Conservation (phyloP, 1,284 basidiomycete genomes). For the Cutaneotrichosporon sp. region DNA sequence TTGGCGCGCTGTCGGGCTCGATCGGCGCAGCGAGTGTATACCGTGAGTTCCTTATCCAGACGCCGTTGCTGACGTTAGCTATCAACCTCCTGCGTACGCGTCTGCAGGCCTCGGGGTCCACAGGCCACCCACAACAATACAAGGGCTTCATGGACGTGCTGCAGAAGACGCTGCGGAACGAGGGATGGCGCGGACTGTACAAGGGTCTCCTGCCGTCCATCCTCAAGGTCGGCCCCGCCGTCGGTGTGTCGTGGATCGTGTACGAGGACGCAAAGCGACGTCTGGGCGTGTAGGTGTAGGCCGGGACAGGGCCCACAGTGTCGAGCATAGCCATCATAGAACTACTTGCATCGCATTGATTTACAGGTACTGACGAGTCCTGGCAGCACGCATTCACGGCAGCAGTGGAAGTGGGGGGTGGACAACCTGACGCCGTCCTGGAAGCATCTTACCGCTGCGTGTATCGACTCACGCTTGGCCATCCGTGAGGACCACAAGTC, state of each 20-base stretch:
- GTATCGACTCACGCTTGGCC: no score
- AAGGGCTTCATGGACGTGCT: slow-evolving; percentile 82
- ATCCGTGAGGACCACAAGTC: no score
- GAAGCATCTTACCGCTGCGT: no score
- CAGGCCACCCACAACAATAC: slow-evolving; percentile 84
- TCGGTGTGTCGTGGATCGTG: slow-evolving; percentile 90
- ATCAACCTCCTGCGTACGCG: slow-evolving; percentile 90
- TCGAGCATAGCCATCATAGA: slow-evolving; percentile 12
- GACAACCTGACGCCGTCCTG: no score
- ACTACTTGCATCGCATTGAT: slow-evolving; percentile 10
- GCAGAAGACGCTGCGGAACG: slow-evolving; percentile 70
- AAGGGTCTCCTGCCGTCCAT: slow-evolving; percentile 84
- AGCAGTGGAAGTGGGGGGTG: no score
- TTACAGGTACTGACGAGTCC: background rate
- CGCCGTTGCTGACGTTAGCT: slow-evolving; percentile 37
- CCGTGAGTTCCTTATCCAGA: slow-evolving; percentile 46
- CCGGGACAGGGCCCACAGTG: background rate
- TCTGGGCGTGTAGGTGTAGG: slow-evolving; percentile 28
- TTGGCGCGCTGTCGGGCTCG: slow-evolving; percentile 81
- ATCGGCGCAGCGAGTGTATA: slow-evolving; percentile 90
- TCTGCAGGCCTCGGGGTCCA: slow-evolving; percentile 89
- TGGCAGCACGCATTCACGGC: no score
- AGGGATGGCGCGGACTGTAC: slow-evolving; percentile 94
- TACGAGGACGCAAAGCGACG: slow-evolving; percentile 45
- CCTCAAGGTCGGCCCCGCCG: slow-evolving; percentile 90